Conservation (phyloP, 2,329 filamentous ascomycete genomes). For the Arthroderma uncinatum region DNA sequence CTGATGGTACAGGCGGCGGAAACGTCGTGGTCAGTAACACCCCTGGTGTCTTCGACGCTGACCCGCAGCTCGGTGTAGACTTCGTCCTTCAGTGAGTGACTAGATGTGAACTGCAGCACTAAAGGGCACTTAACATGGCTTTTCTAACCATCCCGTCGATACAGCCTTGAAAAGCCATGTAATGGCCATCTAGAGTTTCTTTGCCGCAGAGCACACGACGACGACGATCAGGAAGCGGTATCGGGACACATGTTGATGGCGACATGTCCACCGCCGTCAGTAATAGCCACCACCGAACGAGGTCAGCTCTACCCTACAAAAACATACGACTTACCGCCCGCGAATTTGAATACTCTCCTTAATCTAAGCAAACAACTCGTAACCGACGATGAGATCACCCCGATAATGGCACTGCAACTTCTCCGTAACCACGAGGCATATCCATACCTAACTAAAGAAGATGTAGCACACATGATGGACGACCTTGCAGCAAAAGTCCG, state of each 20-base stretch:
- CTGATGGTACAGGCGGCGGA: neutral
- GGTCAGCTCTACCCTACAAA: slow-evolving; percentile 52
- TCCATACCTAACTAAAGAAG: slow-evolving; percentile 51
- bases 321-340: slow-evolving; percentile 68
- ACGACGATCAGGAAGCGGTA: slow-evolving; percentile 51
- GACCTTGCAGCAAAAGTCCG: slow-evolving; percentile 70
- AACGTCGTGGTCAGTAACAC: slow-evolving; percentile 16
- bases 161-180: slow-evolving; percentile 67
- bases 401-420: slow-evolving; percentile 88
- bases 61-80: slow-evolving; percentile 38
- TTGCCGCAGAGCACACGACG: slow-evolving; percentile 40
- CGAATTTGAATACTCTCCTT: slow-evolving; percentile 67
- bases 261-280: slow-evolving; percentile 65
- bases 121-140: neutral
- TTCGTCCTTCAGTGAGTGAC: slow-evolving; percentile 37
- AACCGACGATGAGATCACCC: slow-evolving; percentile 73
- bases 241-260: slow-evolving; percentile 93
- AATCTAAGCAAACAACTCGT: slow-evolving; percentile 74
- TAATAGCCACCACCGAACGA: slow-evolving; percentile 44
- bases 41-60: slow-evolving; percentile 35
- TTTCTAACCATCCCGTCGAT: neutral
- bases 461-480: slow-evolving; percentile 61
- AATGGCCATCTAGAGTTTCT: slow-evolving; percentile 82
- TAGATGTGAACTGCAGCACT: neutral
- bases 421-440: slow-evolving; percentile 63